phyloP scores from a whole-genome alignment of 805 yeast species.

The Jamesozyma piceae region DNA sequence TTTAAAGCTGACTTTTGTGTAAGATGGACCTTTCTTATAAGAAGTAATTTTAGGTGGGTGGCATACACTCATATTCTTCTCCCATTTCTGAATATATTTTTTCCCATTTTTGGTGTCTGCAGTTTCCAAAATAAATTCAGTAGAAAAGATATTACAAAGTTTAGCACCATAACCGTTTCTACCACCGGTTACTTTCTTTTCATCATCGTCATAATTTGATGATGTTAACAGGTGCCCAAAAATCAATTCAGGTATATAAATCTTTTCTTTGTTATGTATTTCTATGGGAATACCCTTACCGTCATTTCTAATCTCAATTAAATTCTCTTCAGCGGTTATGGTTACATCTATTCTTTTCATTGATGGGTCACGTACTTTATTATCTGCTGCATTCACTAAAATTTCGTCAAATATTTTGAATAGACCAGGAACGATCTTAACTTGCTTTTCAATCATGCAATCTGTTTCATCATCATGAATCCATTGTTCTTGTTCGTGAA shows the following conservation, averaged over 20 bases:
- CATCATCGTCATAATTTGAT: constrained; percentile 89
- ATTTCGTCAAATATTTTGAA: constrained; percentile 96
- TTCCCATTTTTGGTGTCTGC: constrained; percentile 61
- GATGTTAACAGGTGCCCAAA: constrained; percentile 93
- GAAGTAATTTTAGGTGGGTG: constrained; percentile 63
- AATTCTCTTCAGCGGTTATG: constrained; percentile 64
- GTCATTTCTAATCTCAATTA: constrained; percentile 77
- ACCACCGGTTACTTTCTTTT: constrained; percentile 96
- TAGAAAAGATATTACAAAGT: constrained; percentile 89
- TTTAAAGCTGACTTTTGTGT: constrained; percentile 75
- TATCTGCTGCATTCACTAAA: constrained; percentile 96
- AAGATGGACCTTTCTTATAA: constrained; percentile 51
- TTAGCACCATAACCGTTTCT: constrained; percentile 98
- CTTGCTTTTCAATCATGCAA: constrained; percentile 49
- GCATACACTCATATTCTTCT: constrained; percentile 70
- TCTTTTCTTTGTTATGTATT: constrained; percentile 81
- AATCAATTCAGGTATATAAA: constrained; percentile 91
- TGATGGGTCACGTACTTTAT: constrained; percentile 85
- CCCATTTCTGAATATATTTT: constrained; percentile 77
- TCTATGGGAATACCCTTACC: constrained; percentile 95
- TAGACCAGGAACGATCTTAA: constrained; percentile 86
- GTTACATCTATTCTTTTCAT: constrained; percentile 84
- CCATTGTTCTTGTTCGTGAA: constrained; percentile 76
- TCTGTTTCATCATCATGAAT: constrained; percentile 58
- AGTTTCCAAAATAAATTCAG: constrained; percentile 78